Evolutionary conservation across 495 filamentous ascomycete species (phyloP).

Genomic region (Neurospora terricola): DNA sequence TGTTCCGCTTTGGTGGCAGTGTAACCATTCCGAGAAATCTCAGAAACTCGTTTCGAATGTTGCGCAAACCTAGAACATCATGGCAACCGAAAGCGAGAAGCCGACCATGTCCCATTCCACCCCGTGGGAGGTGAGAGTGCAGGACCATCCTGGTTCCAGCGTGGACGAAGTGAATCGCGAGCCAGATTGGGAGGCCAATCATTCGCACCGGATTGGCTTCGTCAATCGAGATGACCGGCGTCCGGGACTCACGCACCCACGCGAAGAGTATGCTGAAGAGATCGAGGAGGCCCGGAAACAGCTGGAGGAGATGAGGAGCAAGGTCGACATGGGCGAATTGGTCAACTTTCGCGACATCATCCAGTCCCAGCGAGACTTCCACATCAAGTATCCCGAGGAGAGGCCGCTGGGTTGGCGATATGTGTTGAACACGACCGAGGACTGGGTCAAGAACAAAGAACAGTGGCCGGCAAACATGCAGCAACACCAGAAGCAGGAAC

Average conservation of each 20-base stretch:
- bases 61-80: not conserved
- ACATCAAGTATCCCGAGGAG: conserved; percentile 6
- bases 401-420: conserved; percentile 10
- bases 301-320: not conserved
- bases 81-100: not conserved
- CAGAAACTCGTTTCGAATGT: not conserved
- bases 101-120: not conserved
- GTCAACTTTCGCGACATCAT: conserved; percentile 14
- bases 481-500: not conserved
- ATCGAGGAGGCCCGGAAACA: not conserved
- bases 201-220: conserved; percentile 6
- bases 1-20: not conserved
- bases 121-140: conserved; percentile 3
- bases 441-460: conserved; percentile 10
- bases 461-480: conserved; percentile 5
- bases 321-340: not conserved
- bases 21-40: not conserved
- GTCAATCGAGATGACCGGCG: conserved; percentile 3
- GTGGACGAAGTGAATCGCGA: conserved; percentile 3
- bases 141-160: conserved; percentile 6
- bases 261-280: not conserved
- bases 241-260: not conserved
- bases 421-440: conserved; percentile 9
- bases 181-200: conserved; percentile 2
- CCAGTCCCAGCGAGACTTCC: conserved; percentile 1